A percentile compares a stretch with the other conserved stretches of the same genome.
Evolutionary conservation across 441 rosid genomes (phyloP).

Genomic region (Sinapis alba): DNA sequence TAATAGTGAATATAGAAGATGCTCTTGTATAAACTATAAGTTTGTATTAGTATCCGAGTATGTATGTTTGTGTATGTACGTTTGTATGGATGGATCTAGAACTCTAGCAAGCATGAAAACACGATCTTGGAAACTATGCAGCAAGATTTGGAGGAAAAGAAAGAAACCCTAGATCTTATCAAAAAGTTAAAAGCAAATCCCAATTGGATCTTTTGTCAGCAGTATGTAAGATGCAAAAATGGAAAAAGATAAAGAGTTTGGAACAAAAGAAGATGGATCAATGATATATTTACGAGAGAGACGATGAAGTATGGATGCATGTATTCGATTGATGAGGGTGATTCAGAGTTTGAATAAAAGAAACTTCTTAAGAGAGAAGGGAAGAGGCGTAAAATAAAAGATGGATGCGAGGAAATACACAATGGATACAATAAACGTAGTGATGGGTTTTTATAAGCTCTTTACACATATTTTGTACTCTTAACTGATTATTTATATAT

Average conservation of each 20-base stretch:
- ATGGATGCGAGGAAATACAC: constrained; percentile 23
- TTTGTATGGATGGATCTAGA: constrained; percentile 14
- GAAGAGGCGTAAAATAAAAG: not conserved
- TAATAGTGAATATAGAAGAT: not conserved
- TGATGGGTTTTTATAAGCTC: constrained; percentile 41
- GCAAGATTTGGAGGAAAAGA: not conserved
- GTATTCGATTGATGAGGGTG: no score
- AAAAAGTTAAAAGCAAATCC: not conserved
- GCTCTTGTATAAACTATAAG: not conserved
- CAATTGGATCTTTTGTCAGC: not conserved
- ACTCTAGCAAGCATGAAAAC: not conserved
- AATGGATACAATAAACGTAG: constrained; percentile 23
- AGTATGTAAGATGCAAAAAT: not conserved
- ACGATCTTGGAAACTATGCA: constrained; percentile 10
- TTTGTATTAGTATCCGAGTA: not conserved
- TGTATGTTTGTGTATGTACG: not conserved
- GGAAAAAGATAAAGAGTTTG: not conserved
- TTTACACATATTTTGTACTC: not conserved
- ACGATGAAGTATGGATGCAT: constrained; percentile 12
- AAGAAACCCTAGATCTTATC: constrained; percentile 36
- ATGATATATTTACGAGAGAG: not conserved
- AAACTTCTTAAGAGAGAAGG: not conserved
- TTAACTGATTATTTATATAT: not conserved
- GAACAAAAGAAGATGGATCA: constrained; percentile 3
- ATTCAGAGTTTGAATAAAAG: not conserved